Evolutionary conservation across 1,284 basidiomycete genomes (phyloP).

Genomic region (Schizopora paradoxa): DNA sequence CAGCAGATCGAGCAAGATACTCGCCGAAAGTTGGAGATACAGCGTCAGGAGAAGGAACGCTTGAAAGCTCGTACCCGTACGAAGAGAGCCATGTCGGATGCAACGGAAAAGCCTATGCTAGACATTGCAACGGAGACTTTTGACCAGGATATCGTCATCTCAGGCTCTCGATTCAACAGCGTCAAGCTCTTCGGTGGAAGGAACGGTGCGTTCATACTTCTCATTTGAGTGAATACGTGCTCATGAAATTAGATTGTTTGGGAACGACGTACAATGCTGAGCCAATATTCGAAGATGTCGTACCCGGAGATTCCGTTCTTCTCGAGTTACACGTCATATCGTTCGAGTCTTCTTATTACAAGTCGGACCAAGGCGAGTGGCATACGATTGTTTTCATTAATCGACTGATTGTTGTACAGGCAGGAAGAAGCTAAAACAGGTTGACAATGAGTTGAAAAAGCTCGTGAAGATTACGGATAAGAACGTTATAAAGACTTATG

Average conservation of each 20-base stretch:
- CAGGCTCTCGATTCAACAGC: constrained; percentile 51
- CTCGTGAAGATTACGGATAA: constrained; percentile 49
- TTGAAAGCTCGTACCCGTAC: constrained; percentile 49
- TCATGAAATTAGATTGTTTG: constrained; percentile 43
- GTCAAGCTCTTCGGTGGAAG: constrained; percentile 68
- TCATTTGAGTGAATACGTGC: not conserved
- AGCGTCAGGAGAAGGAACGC: constrained; percentile 41
- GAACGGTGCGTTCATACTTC: constrained; percentile 41
- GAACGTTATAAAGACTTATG: constrained; percentile 57
- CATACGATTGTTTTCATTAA: not conserved
- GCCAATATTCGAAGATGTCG: constrained; percentile 63
- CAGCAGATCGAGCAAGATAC: constrained; percentile 59
- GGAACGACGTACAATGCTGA: constrained; percentile 67
- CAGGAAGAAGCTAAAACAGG: constrained; percentile 59
- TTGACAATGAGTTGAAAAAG: constrained; percentile 61
- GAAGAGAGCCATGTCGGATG: constrained; percentile 60
- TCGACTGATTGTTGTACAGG: constrained; percentile 26
- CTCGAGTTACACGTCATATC: constrained; percentile 62
- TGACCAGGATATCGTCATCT: constrained; percentile 46
- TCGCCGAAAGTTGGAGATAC: constrained; percentile 43
- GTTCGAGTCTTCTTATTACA: constrained; percentile 65
- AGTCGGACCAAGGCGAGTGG: constrained; percentile 49
- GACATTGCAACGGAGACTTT: constrained; percentile 62
- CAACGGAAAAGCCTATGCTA: constrained; percentile 50
- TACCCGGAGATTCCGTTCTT: constrained; percentile 44